Conservation (phyloP, 176 grass and related monocot species). For the Eleusine indica region DNA sequence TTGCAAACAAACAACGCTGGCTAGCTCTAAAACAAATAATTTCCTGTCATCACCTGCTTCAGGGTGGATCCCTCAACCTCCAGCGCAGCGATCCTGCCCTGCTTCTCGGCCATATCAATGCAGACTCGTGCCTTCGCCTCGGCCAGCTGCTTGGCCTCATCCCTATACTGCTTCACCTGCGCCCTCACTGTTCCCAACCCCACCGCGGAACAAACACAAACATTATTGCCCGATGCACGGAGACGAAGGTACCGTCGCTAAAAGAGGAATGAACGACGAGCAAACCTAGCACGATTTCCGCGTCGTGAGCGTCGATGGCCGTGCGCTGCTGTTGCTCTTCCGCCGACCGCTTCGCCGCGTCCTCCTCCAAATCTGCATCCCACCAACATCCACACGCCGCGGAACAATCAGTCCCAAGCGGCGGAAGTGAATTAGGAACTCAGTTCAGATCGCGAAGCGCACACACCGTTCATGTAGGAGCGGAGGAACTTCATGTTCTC, state of each 20-base stretch:
- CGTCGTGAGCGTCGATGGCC: conserved; percentile 55
- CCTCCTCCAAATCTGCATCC: conserved; percentile 75
- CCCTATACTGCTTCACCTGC: conserved; percentile 53
- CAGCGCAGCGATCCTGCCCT: conserved; percentile 53
- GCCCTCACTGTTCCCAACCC: conserved; percentile 53
- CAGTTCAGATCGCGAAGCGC: background rate
- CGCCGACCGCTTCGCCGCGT: conserved; percentile 67
- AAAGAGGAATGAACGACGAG: background rate
- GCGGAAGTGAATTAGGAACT: background rate
- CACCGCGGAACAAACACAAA: background rate
- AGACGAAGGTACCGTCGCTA: background rate
- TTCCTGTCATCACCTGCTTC: conserved; percentile 52
- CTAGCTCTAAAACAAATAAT: background rate
- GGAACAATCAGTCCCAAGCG: conserved; percentile 11
- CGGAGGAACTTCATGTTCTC: conserved; percentile 78
- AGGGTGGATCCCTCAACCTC: conserved; percentile 65
- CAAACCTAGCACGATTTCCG: conserved; percentile 63
- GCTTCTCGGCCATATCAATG: conserved; percentile 61
- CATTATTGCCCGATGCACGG: background rate
- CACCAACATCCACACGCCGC: conserved; percentile 3
- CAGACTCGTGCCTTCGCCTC: conserved; percentile 45
- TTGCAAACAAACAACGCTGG: background rate
- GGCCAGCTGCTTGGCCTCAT: conserved; percentile 48
- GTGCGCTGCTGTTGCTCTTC: conserved; percentile 88
- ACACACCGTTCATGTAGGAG: conserved; percentile 75